A percentile compares a stretch with the other conserved stretches of the same genome.
Evolutionary conservation across 2,329 filamentous ascomycete genomes (phyloP).

Genomic region (Plenodomus biglobosus): DNA sequence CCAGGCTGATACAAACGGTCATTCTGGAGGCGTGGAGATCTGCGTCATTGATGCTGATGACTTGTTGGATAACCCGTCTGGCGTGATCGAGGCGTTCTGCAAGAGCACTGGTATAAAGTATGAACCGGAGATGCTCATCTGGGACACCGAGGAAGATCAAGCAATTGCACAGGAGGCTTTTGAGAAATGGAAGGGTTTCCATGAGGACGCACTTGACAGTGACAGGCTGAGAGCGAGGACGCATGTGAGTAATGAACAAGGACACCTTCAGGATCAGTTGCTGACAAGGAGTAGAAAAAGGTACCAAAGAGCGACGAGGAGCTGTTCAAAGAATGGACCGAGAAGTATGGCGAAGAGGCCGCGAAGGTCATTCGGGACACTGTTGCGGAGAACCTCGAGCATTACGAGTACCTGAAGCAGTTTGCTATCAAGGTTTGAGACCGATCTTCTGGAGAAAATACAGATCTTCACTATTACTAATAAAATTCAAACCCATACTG

Average conservation of each 20-base stretch:
- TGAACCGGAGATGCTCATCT: conserved; percentile 74
- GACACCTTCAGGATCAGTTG: not conserved
- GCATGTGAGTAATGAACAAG: conserved; percentile 43
- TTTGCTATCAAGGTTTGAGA: conserved; percentile 64
- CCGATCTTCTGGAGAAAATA: not conserved
- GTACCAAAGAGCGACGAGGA: conserved; percentile 65
- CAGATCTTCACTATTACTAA: not conserved
- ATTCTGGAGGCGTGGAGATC: conserved; percentile 59
- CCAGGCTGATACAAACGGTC: conserved; percentile 33
- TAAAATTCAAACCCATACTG: not conserved
- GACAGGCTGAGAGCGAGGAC: conserved; percentile 71
- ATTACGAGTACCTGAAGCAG: conserved; percentile 81
- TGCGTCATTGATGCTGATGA: conserved; percentile 94
- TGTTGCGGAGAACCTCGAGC: conserved; percentile 69
- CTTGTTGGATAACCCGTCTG: conserved; percentile 79
- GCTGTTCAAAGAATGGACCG: conserved; percentile 70
- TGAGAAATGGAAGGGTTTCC: conserved; percentile 97
- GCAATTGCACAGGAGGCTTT: conserved; percentile 71
- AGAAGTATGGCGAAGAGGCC: conserved; percentile 73
- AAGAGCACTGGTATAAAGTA: conserved; percentile 77
- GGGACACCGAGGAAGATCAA: conserved; percentile 76
- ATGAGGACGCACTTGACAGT: conserved; percentile 89
- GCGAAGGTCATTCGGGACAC: conserved; percentile 69
- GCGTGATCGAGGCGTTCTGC: conserved; percentile 78
- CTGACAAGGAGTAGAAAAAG: conserved; percentile 51